phyloP scores from a whole-genome alignment of 2,329 filamentous ascomycete species.

The Fusarium tuaranense region DNA sequence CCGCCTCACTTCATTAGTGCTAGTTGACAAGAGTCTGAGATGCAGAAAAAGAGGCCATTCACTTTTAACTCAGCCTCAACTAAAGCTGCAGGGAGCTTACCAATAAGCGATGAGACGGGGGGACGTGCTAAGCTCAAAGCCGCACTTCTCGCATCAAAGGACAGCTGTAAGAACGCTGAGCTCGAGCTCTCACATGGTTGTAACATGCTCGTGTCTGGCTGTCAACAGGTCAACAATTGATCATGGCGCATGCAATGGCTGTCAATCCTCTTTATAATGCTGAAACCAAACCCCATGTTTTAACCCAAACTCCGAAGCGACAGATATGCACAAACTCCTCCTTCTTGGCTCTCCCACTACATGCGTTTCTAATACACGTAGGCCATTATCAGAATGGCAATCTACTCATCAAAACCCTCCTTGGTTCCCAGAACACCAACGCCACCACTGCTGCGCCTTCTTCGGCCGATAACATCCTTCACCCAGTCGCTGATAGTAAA shows the following conservation, averaged over 20 bases:
- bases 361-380: constrained; percentile 16
- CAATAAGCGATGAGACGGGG: neutral
- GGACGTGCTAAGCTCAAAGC: neutral
- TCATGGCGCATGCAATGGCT: neutral
- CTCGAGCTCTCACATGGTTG: neutral
- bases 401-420: constrained; percentile 48
- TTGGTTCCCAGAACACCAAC: constrained; percentile 65
- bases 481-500: constrained; percentile 88
- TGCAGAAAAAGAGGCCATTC: neutral
- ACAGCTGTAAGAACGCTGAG: neutral
- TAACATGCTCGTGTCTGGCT: neutral
- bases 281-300: constrained; percentile 34
- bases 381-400: neutral
- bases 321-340: constrained; percentile 33
- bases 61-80: constrained; percentile 4
- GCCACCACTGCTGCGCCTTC: constrained; percentile 58
- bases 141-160: neutral
- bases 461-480: constrained; percentile 64
- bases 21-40: neutral
- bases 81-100: neutral
- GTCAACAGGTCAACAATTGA: neutral
- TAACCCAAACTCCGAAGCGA: constrained; percentile 40
- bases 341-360: constrained; percentile 29
- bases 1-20: constrained; percentile 1
- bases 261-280: constrained; percentile 19